These are phyloP conservation scores for Collybia sordida DNA, from an alignment of 768 basidiomycete genomes.

Conservation along the genomic window DNA sequence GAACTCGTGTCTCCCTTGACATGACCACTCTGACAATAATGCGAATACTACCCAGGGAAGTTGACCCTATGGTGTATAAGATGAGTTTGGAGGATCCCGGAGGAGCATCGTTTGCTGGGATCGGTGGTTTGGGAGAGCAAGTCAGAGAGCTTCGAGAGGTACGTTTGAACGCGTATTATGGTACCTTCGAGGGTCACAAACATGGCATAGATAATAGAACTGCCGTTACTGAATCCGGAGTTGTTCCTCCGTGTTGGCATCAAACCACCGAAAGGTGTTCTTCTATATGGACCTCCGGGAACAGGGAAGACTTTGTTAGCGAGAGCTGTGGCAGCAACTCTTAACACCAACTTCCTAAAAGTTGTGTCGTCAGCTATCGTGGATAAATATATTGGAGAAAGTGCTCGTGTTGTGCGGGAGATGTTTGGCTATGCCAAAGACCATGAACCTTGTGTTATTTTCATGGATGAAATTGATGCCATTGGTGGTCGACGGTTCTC, in stretches of 20 bases:
- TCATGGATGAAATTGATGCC: constrained; percentile 98
- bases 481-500: constrained; percentile 88
- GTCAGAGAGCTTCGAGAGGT: constrained; percentile 96
- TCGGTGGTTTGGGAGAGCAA: constrained; percentile 94
- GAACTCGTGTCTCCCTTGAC: constrained; percentile 94
- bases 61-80: constrained; percentile 98
- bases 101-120: constrained; percentile 93
- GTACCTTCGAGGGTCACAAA: not conserved
- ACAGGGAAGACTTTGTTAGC: constrained; percentile 97
- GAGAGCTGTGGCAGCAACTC: constrained; percentile 91
- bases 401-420: constrained; percentile 92
- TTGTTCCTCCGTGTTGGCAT: constrained; percentile 95
- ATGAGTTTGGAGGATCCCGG: constrained; percentile 99
- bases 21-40: constrained; percentile 99
- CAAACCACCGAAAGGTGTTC: constrained; percentile 93
- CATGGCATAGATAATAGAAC: constrained; percentile 79
- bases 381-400: constrained; percentile 98
- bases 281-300: constrained; percentile 94
- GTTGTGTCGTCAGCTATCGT: constrained; percentile 98
- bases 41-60: constrained; percentile 96
- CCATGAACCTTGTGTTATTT: constrained; percentile 98
- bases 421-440: constrained; percentile 99
- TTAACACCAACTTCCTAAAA: constrained; percentile 96
- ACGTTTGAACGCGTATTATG: constrained; percentile 18
- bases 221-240: constrained; percentile 92